Evolutionary conservation across 2,329 filamentous ascomycete species (phyloP).

Genomic region (Lachnellula arida): DNA sequence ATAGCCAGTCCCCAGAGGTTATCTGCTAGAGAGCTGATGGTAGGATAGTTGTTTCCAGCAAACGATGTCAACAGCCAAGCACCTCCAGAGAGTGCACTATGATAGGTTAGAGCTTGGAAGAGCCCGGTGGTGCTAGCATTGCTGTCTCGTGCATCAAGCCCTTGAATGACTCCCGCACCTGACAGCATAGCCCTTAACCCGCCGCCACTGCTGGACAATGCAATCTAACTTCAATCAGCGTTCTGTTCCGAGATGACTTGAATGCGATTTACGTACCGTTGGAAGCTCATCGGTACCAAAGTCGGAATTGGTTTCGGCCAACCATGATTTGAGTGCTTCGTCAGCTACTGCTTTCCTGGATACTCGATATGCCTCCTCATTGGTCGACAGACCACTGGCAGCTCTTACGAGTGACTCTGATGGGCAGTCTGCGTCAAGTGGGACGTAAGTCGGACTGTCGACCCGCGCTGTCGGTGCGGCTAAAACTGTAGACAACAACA

Average conservation of each 20-base stretch:
- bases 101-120: slow-evolving; percentile 42
- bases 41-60: slow-evolving; percentile 43
- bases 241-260: not conserved
- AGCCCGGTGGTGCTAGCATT: slow-evolving; percentile 37
- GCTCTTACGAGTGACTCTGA: slow-evolving; percentile 34
- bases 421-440: slow-evolving; percentile 36
- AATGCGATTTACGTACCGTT: slow-evolving; percentile 17
- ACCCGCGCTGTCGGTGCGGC: slow-evolving; percentile 3
- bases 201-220: slow-evolving; percentile 39
- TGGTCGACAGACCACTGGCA: slow-evolving; percentile 33
- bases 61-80: slow-evolving; percentile 42
- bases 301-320: slow-evolving; percentile 32
- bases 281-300: slow-evolving; percentile 37
- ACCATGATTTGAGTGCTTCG: slow-evolving; percentile 35
- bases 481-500: slow-evolving; percentile 4
- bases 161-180: slow-evolving; percentile 37
- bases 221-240: slow-evolving; percentile 27
- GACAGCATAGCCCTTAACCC: slow-evolving; percentile 38
- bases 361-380: slow-evolving; percentile 37
- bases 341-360: slow-evolving; percentile 37
- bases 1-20: slow-evolving; percentile 39
- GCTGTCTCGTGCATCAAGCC: slow-evolving; percentile 40
- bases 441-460: slow-evolving; percentile 28
- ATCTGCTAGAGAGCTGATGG: slow-evolving; percentile 36
- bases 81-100: slow-evolving; percentile 43